Evolutionary conservation across 345 rosid species (phyloP), one percentile per base, ranked within the genome.

Genomic region (Gossypium herbaceum): DNA sequence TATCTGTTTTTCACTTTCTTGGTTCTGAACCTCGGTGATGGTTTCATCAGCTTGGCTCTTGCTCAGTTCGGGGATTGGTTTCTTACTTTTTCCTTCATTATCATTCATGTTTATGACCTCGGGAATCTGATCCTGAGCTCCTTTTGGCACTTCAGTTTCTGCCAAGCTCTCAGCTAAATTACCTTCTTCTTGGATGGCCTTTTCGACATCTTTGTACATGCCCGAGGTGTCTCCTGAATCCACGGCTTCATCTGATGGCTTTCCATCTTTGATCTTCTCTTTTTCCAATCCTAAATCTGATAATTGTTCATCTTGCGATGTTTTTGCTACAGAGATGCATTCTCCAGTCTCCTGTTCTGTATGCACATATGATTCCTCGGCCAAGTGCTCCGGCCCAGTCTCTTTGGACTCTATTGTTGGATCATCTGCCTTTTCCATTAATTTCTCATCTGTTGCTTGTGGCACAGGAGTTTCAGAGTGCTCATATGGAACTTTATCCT

Each of bases 161-260:
- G 47, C 75, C 65, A 48, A 58, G 63, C 57, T 73, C 27, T 73
- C 59, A 9, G 67, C 58, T 58, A 44, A 24, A 22, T 45, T 56
- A 67, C 66, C 84, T 76, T 76, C 63, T 51, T 71, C 79, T 24
- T 58, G 48, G 60, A 73, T 41, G 62, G 16, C 67, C 47, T 71
- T 63, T 72, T 65, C 71, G 50, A 25, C 59, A 62, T 73, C 66
- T 15, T 44, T 2, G 44, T 44, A 25, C 39, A 45, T 25, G 22
- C 5, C 20, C 7, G 62, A 50, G 4, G 69, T 41, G 56, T 75
- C 77, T 27, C 12, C 59, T 22, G 34, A 1, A 45, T 77, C 72
- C 12, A 47, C 17, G 13, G 66, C 75, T 56, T 80, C 77, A 25
- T 71, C 81, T 9, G 51, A n/a, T 12, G 67, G 51, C 45, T 73